phyloP scores from a whole-genome alignment of 75 land plant species.

The Isoetes taiwanensis region DNA sequence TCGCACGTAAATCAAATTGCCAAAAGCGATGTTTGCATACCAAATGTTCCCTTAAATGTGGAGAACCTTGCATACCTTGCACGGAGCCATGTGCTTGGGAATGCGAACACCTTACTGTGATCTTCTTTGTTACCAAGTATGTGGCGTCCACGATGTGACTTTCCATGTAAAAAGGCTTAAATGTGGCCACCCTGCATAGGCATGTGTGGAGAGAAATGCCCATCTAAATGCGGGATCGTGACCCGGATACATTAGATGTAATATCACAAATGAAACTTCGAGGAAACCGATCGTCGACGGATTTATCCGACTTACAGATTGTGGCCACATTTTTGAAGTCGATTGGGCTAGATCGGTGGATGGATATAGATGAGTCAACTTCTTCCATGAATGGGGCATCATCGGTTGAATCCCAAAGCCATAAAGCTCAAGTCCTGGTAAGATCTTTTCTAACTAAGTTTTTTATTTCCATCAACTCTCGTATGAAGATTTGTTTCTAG shows the following conservation, averaged over 20 bases:
- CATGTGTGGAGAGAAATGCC: constrained; percentile 12
- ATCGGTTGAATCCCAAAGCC: no score
- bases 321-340: constrained; percentile 8
- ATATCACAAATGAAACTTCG: not conserved
- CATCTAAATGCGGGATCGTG: constrained; percentile 8
- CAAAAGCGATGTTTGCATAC: constrained; percentile 6
- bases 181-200: constrained; percentile 15
- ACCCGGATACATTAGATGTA: constrained; percentile 7
- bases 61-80: constrained; percentile 6
- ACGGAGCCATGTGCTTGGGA: constrained; percentile 6
- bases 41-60: constrained; percentile 2
- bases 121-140: constrained; percentile 8
- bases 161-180: constrained; percentile 2
- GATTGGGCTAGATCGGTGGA: not conserved
- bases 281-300: not conserved
- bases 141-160: constrained; percentile 9
- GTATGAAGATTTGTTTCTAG: no score
- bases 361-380: constrained; percentile 2
- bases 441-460: not conserved
- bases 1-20: constrained; percentile 2
- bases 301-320: constrained; percentile 6
- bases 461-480: no score
- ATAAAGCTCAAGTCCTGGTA: not conserved
- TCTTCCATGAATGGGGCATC: no score
- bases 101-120: constrained; percentile 9